Percentiles rank a stretch among this genome's conserved stretches.
Conservation (phyloP, 1,284 basidiomycete species). For the Veloboletus limbatus region DNA sequence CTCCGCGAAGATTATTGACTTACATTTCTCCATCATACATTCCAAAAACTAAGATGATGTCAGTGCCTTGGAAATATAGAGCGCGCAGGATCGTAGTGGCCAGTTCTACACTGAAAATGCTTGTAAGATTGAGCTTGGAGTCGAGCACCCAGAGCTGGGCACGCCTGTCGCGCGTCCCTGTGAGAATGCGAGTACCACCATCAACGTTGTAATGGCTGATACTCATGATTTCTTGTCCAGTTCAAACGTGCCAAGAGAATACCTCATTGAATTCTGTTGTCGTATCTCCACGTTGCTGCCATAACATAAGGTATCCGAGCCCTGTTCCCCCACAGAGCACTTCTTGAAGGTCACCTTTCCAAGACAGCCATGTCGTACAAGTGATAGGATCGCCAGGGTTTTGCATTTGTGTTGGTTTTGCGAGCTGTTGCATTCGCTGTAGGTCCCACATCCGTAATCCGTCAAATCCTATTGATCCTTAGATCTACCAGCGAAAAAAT, state of each 20-base stretch:
- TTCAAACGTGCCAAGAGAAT: background rate
- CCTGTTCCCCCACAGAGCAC: constrained; percentile 5
- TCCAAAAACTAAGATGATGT: constrained; percentile 4
- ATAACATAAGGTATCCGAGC: constrained; percentile 1
- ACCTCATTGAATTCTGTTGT: constrained; percentile 4
- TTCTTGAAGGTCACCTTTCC: constrained; percentile 1
- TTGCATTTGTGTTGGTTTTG: constrained; percentile 1
- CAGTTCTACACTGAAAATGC: too few species aligned
- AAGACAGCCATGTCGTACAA: constrained; percentile 3
- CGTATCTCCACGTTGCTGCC: constrained; percentile 3
- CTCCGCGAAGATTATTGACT: constrained; percentile 1
- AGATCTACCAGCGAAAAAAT: background rate
- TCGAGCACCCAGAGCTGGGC: constrained; percentile 10
- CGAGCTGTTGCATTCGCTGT: background rate
- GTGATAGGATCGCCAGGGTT: constrained; percentile 4
- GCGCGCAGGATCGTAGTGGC: constrained; percentile 1
- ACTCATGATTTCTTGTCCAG: constrained; percentile 7
- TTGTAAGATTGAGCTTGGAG: background rate
- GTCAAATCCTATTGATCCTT: constrained; percentile 1
- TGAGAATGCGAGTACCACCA: background rate
- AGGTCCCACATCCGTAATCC: constrained; percentile 11
- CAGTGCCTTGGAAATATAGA: background rate
- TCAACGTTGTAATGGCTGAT: background rate
- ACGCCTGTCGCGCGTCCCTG: background rate
- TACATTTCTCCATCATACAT: constrained; percentile 12